Base-by-base conservation (phyloP, 257 asterid species). In the Agastache rugosa region DNA sequence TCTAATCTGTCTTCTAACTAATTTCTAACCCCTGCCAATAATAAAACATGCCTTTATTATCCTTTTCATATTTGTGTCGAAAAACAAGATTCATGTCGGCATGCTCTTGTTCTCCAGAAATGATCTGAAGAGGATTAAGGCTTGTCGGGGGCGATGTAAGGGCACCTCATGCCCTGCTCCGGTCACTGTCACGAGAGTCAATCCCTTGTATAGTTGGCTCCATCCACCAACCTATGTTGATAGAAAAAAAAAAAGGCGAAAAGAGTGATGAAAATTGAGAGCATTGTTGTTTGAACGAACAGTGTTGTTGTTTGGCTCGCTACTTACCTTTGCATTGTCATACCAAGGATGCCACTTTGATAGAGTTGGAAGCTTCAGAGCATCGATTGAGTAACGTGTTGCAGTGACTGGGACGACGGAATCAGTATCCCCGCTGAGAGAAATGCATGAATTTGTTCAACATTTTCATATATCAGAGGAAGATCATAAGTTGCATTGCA, bases 161-260 rank as follows among this genome's bases (percentile, higher is more conserved):
- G 99, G 99, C 72, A 95, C 99, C 83, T 92, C 99, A 5, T 95
- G 99, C 62, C 99, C 99, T 5, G 98, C 99, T 76, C 99, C 99
- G 2, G 82, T 87, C 39, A 95, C 85, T 0, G 96, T 92, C 77
- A 95, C 98, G 9, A 92, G 82, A 12, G 91, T 95, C 84, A 95
- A 75, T 45, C 99, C 99, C 78, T 95, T 27, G 80, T 92, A 95
- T 27, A 89, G 76, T 85, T 95, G 98, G 85, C 98, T 93, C 99
- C 99, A 95, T 71, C 99, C 99, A 59, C 98, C 99, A 80, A 92
- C 98, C 99, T 95, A 67, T 25, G 34, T 71, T 17, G 35, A 60
- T 25, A 29, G n/a, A n/a, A n/a, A n/a, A n/a, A n/a, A n/a, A 15
- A 50, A 8, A 44, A 7, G 23, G 4, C 35, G 22, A 34, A 19